Percentiles rank a stretch among this genome's conserved stretches.
Evolutionary conservation across 495 filamentous ascomycete genomes (phyloP).

Genomic region (Entonaema liquescens): DNA sequence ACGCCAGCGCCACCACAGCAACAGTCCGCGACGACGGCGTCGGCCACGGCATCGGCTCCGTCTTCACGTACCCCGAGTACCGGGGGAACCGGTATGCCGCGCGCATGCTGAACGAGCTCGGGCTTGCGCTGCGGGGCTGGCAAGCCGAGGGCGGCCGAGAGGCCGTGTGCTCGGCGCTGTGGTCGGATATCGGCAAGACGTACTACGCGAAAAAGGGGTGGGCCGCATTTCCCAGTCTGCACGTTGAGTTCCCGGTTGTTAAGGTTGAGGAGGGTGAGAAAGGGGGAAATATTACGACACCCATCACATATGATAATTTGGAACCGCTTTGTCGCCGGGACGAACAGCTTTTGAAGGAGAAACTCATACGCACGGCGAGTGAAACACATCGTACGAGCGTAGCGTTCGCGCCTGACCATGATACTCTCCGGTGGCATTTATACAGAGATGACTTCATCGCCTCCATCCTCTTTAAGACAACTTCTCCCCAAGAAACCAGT

Average conservation of each 20-base stretch:
- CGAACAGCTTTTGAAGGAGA: slow-evolving; percentile 56
- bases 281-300: slow-evolving; percentile 25
- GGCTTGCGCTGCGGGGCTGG: slow-evolving; percentile 45
- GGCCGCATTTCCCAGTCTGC: slow-evolving; percentile 74
- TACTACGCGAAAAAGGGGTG: slow-evolving; percentile 89
- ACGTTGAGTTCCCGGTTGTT: slow-evolving; percentile 66
- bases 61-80: slow-evolving; percentile 78
- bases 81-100: slow-evolving; percentile 81
- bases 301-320: slow-evolving; percentile 62
- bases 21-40: slow-evolving; percentile 69
- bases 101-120: slow-evolving; percentile 65
- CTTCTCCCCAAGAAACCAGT: background rate
- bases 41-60: slow-evolving; percentile 85
- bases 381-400: slow-evolving; percentile 57
- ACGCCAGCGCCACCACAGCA: no score
- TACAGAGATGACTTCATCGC: slow-evolving; percentile 85
- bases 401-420: slow-evolving; percentile 76
- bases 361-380: slow-evolving; percentile 43
- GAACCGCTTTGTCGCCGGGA: slow-evolving; percentile 66
- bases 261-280: slow-evolving; percentile 3
- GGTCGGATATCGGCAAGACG: slow-evolving; percentile 93
- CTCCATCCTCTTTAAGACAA: slow-evolving; percentile 53
- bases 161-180: slow-evolving; percentile 75
- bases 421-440: slow-evolving; percentile 85
- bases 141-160: slow-evolving; percentile 39